These are phyloP conservation scores for Heterobasidion annosum DNA, from an alignment of 1,284 basidiomycete genomes.

Conservation along the genomic window DNA sequence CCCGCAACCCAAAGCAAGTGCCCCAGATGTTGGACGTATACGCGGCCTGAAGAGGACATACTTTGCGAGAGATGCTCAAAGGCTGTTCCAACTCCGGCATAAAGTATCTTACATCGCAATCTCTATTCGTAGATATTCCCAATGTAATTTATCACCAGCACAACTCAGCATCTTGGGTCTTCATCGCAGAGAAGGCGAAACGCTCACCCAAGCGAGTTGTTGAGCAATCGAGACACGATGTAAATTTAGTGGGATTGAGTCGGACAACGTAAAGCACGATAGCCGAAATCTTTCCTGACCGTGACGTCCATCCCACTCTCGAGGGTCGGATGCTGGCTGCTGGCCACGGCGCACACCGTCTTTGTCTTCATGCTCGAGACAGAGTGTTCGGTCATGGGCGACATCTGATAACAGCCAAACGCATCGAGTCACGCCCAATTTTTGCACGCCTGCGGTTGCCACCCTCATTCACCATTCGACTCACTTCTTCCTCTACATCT, in stretches of 20 bases:
- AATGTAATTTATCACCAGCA: background rate
- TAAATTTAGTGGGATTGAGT: too few relatives aligned
- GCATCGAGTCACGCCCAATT: constrained; percentile 21
- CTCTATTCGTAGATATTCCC: background rate
- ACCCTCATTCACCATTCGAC: background rate
- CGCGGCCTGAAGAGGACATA: constrained; percentile 31
- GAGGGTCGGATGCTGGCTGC: background rate
- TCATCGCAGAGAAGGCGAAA: too few relatives aligned
- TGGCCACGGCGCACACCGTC: background rate
- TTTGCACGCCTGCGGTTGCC: constrained; percentile 6
- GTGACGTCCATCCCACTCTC: background rate
- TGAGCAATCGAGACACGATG: too few relatives aligned
- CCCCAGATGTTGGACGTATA: constrained; percentile 75
- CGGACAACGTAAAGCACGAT: too few relatives aligned
- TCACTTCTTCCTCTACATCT: background rate
- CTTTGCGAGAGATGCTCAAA: constrained; percentile 55
- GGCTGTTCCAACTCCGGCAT: constrained; percentile 13
- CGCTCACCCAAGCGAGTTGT: background rate
- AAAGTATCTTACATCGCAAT: background rate
- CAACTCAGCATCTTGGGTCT: background rate
- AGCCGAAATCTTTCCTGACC: too few relatives aligned
- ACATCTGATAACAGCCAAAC: constrained; percentile 23
- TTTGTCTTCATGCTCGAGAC: background rate
- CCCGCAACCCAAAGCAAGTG: constrained; percentile 56
- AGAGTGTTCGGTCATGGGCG: constrained; percentile 1